Evolutionary conservation across 2,329 filamentous ascomycete genomes (phyloP), one percentile per base, ranked within the genome.

Genomic region (Ophiocordyceps camponoti-floridani): DNA sequence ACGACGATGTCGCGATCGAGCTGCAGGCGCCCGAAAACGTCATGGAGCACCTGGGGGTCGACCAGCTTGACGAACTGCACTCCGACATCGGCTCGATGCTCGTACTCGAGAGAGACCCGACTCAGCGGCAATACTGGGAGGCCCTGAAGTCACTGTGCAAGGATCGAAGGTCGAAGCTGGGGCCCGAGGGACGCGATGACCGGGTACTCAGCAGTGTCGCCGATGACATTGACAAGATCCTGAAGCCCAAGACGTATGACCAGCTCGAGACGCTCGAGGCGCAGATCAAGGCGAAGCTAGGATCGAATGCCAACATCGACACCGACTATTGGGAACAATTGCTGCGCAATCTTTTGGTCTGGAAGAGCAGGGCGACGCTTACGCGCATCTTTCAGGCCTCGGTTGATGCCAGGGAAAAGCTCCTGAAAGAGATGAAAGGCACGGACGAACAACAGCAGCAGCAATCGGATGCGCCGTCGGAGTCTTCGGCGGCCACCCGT

Each of bases 321-420:
- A 86, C 84, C 2, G 91, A 98, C 62, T 98, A 96, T 60, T 98
- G 91, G 91, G 86, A 94, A 58, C 85, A 94, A 58, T 69, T 98
- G 14, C 69, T 98, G 48, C 79, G 80, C 51, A 93, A 81, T 57
- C 67, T 98, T 49, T 70, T 83, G 7, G 78, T 94, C 1, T 95
- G 85, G 79, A 96, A 96, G 65, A 86, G 91, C 31, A 87, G 84
- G 59, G 86, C 87, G 2, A 86, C 82, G 59, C 65, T 98, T 44
- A 79, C 78, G 51, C 79, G 76, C 49, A 79, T 95, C 14, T 88
- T 81, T 51, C 77, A 84, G 51, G 76, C 76, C 12, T 83, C 95
- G 49, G 73, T 82, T 49, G 75, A 77, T 46, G 79, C 75, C 52
- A 77, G 84, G 30, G 66, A 84, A 43, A 71, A 79, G 41, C 69